Evolutionary conservation across 148 eudicot species (phyloP).

Genomic region (Persicaria tinctoria): DNA sequence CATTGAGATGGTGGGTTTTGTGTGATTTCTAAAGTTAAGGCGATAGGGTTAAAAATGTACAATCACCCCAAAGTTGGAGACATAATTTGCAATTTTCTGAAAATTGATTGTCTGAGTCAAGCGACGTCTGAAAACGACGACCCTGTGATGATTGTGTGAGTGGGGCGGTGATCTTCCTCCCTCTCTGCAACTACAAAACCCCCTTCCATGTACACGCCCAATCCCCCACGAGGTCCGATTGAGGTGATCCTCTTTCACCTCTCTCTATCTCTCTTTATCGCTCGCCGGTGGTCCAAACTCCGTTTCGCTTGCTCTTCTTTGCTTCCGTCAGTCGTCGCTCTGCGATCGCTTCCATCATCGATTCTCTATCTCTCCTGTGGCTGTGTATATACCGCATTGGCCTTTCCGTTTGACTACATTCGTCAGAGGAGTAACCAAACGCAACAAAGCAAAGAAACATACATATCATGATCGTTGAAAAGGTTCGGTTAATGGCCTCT

Average conservation of each 20-base stretch:
- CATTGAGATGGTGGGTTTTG: no score
- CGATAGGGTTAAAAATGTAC: no score
- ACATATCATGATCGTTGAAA: background rate
- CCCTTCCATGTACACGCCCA: background rate
- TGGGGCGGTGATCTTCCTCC: background rate
- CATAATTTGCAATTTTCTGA: no score
- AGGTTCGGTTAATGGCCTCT: background rate
- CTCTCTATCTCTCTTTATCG: background rate
- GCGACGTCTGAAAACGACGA: background rate
- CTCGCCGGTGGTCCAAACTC: background rate
- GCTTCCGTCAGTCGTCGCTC: no score
- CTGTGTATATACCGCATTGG: no score
- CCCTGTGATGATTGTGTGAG: background rate
- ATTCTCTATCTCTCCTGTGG: no score
- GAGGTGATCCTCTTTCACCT: slow-evolving; percentile 4
- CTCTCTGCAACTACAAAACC: slow-evolving; percentile 9
- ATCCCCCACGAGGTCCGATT: slow-evolving; percentile 1
- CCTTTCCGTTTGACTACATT: no score
- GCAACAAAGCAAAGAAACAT: background rate
- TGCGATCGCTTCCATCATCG: no score
- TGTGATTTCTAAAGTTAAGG: no score
- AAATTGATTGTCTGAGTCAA: background rate
- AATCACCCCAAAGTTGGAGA: no score
- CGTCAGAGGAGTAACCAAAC: background rate
- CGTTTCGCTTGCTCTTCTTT: background rate